Percentiles rank a stretch among this genome's conserved stretches.
Conservation (phyloP, 345 rosid genomes). For the Adansonia digitata region DNA sequence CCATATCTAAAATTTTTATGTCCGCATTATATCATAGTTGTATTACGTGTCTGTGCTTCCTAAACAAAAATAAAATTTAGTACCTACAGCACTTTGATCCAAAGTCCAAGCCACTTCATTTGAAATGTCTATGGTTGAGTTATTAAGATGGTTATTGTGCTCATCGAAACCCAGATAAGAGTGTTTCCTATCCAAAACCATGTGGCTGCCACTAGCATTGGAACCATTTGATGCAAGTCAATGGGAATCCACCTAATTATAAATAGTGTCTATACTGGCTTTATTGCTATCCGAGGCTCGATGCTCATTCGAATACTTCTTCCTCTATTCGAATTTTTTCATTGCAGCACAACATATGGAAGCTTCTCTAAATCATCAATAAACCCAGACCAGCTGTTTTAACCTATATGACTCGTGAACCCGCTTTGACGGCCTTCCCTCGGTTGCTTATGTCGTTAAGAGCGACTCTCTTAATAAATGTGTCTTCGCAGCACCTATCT, state of each 20-base stretch:
- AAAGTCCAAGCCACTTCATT: constrained; percentile 29
- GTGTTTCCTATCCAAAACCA: constrained; percentile 19
- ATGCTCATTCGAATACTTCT: constrained; percentile 71
- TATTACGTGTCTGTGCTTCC: too few species aligned
- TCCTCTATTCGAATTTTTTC: constrained; percentile 73
- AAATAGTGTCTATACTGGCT: constrained; percentile 20
- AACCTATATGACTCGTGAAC: not conserved
- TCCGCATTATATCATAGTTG: too few species aligned
- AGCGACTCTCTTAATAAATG: constrained; percentile 6
- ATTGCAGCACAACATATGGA: constrained; percentile 89
- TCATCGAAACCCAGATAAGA: constrained; percentile 21
- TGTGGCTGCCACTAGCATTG: constrained; percentile 22
- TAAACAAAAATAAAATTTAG: too few species aligned
- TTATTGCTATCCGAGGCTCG: constrained; percentile 23
- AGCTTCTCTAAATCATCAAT: constrained; percentile 88
- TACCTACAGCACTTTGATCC: constrained; percentile 34
- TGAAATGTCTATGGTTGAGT: constrained; percentile 25
- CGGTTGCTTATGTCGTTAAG: constrained; percentile 7
- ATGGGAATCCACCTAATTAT: constrained; percentile 22
- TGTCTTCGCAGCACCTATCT: constrained; percentile 1
- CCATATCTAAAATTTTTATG: too few species aligned
- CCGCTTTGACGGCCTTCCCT: not conserved
- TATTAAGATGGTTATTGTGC: constrained; percentile 23
- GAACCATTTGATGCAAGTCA: constrained; percentile 22
- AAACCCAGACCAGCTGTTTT: constrained; percentile 84